Percentiles rank a stretch among this genome's conserved stretches.
Conservation (phyloP, 345 rosid species). For the Citrus unshiu region DNA sequence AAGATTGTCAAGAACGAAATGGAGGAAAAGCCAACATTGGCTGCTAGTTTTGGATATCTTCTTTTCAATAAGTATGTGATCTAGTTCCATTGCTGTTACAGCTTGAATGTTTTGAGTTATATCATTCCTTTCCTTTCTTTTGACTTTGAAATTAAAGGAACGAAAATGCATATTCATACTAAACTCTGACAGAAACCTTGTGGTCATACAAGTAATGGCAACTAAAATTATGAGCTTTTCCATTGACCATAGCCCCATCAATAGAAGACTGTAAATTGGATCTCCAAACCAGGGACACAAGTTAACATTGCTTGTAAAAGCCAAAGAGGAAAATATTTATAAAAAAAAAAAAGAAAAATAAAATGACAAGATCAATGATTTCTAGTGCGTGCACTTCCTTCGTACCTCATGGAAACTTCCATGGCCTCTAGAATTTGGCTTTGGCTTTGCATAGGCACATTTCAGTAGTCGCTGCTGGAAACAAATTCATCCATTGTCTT, state of each 20-base stretch:
- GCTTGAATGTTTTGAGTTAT: neutral
- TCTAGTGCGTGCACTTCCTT: neutral
- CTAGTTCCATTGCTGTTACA: neutral
- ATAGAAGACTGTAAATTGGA: neutral
- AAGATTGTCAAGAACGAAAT: no score
- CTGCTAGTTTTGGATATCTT: neutral
- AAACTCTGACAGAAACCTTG: no score
- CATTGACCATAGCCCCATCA: neutral
- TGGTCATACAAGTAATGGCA: no score
- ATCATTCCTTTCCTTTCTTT: no score
- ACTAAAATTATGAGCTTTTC: no score
- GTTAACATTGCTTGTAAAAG: neutral
- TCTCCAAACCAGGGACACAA: neutral
- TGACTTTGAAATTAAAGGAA: no score
- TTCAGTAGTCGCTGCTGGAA: neutral
- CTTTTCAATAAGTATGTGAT: slow-evolving; percentile 42
- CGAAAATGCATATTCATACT: no score
- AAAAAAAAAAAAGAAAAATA: neutral
- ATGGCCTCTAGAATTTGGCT: neutral
- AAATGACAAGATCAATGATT: neutral
- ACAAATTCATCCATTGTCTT: neutral
- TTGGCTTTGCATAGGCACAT: neutral
- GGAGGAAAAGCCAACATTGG: no score
- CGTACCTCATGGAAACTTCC: neutral
- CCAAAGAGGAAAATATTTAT: neutral